Base-by-base conservation (phyloP, 2,329 filamentous ascomycete species). In the Beauveria australis region DNA sequence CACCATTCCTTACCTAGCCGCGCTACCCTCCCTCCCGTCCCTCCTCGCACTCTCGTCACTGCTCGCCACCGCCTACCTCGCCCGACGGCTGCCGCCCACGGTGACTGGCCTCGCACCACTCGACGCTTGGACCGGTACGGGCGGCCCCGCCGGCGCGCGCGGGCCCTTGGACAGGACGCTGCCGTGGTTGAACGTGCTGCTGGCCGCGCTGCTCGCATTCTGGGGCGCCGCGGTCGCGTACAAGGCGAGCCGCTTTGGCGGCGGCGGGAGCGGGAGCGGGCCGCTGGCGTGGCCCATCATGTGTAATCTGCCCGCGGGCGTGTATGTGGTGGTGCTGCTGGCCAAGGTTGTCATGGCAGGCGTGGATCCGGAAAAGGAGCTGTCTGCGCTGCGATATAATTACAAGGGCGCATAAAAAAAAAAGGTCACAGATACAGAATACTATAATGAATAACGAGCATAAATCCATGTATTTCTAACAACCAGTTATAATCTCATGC, bases 281-380 rank as follows among this genome's bases (percentile, higher is more conserved):
- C 26, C 51, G 37, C 66, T 74, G 62, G 69, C 71, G 16, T 76
- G 75, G 68, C 68, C 73, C 67, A 75, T 78, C 18, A 75, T 83
- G 65, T 79, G 76, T 28, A 78, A 75, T 59, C 65, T 87, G 55
- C 84, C 85, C 0, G 76, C 74, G 0, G 71, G 86, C 2, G 80
- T 91, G 1, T 86, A 89, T 67, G 78, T 65, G 0, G 76, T 89
- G 22, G 79, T 86, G 6, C 66, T 91, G 61, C 72, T 81, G 52
- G 83, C 84, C 33, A 86, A 91, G 72, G 73, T 82, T 56, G 78
- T 88, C 68, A 86, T 92, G 81, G 80, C 81, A 3, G 79, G 84
- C 53, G 81, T 92, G 9, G 87, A 92, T 73, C 82, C 89, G 5
- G 85, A 83, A 68, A 74, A 77, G 63, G 88, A 89, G 67, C 72